Conservation (phyloP, 352 stramenopile species). For the Globisporangium alternatum region DNA sequence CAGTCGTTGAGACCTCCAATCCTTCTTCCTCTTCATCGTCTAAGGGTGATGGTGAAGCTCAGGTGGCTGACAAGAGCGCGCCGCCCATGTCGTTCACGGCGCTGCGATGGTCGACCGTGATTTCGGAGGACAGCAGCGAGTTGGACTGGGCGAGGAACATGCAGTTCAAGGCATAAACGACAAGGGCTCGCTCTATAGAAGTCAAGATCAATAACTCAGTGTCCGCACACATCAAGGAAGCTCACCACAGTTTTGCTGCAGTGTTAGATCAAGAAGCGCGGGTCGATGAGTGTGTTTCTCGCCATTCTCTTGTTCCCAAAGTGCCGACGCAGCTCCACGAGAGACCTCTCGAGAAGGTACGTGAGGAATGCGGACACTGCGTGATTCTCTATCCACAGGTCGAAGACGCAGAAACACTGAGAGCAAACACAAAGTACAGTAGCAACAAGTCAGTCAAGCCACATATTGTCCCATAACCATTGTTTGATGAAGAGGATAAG, state of each 20-base stretch:
- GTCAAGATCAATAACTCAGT: slow-evolving; percentile 1
- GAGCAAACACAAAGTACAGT: background rate
- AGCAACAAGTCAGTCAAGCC: slow-evolving; percentile 12
- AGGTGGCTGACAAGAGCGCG: background rate
- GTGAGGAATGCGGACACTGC: slow-evolving; percentile 59
- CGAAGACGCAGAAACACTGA: slow-evolving; percentile 67
- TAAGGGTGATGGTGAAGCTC: slow-evolving; percentile 19
- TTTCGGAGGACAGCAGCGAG: slow-evolving; percentile 84
- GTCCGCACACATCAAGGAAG: background rate
- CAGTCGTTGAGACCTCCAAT: background rate
- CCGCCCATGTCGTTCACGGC: slow-evolving; percentile 56
- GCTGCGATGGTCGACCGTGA: slow-evolving; percentile 73
- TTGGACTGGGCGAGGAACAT: slow-evolving; percentile 75
- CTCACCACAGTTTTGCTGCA: slow-evolving; percentile 7
- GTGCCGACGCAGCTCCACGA: slow-evolving; percentile 35
- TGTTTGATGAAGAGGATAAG: background rate
- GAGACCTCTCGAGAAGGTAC: slow-evolving; percentile 46
- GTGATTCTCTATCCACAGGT: slow-evolving; percentile 67
- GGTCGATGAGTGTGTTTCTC: slow-evolving; percentile 55
- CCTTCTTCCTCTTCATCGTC: background rate
- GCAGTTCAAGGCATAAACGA: slow-evolving; percentile 49
- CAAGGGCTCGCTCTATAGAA: slow-evolving; percentile 3
- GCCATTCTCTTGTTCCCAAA: slow-evolving; percentile 50
- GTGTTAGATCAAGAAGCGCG: slow-evolving; percentile 64
- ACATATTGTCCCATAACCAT: background rate